Evolutionary conservation across 176 grass and related monocot species (phyloP), one percentile per base, ranked within the genome.

Genomic region (Triticum dicoccoides): DNA sequence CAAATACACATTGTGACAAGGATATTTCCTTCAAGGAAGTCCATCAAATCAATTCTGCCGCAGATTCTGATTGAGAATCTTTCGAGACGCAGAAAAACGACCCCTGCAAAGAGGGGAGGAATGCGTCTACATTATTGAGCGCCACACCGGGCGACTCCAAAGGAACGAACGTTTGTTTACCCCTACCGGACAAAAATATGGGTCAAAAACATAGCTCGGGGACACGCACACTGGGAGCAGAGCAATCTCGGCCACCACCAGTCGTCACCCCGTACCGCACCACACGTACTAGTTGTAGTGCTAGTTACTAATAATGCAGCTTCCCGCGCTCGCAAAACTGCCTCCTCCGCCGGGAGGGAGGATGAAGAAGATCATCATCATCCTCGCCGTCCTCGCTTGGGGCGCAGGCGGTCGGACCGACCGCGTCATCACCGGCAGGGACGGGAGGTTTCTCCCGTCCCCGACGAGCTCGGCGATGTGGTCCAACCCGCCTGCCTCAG

Each of bases 171-270:
- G 54, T 58, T 21, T 58, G 18, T 8, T 21, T 58, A 58, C 54
- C 54, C 54, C 54, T 21, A 75, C 23, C 72, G 11, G 73, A 47
- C 73, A 76, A 76, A 89, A 89, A 86, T 37, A 78, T n/a, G 72
- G 72, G 13, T 18, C 42, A 51, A 75, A 9, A 75, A 75, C 0
- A 25, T n/a, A 80, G 51, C 8, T 69, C 29, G 69, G 89, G 89
- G 80, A 3, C 7, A 38, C 37, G 8, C 24, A 91, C 66, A 47
- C n/a, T n/a, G 80, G 61, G 76, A 33, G 89, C 81, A 5, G 15
- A 75, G 27, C 12, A 38, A 47, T 9, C 8, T 42, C 9, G 49
- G 23, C 52, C 72, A 42, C 69, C 39, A 72, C 47, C 69, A 80
- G 79, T 23, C 39, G 11, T 47, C 75, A 38, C 80, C 80, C 34